phyloP scores from a whole-genome alignment of 2,329 filamentous ascomycete genomes.

The Penicillium sp. region DNA sequence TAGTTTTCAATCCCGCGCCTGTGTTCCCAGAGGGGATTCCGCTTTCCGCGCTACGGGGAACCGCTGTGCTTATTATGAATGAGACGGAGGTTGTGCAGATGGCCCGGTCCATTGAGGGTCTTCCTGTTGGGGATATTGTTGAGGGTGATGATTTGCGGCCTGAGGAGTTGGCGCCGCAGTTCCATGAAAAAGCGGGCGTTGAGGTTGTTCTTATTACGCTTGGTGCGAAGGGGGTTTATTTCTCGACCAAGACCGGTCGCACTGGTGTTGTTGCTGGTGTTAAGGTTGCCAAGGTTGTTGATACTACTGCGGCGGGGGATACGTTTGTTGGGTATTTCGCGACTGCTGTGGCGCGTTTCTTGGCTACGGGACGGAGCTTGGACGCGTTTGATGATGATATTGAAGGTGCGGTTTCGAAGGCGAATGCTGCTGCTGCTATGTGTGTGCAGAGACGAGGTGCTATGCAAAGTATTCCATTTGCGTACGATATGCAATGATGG shows the following conservation, averaged over 20 bases:
- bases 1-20: constrained; percentile 79
- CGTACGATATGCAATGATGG: constrained; percentile 18
- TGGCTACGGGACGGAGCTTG: constrained; percentile 12
- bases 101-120: constrained; percentile 17
- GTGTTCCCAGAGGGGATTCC: constrained; percentile 69
- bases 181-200: constrained; percentile 18
- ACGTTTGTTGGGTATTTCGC: constrained; percentile 25
- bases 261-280: constrained; percentile 16
- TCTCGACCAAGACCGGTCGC: constrained; percentile 17
- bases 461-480: constrained; percentile 24
- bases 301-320: constrained; percentile 24
- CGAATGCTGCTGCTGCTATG: constrained; percentile 20
- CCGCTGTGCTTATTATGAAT: constrained; percentile 24
- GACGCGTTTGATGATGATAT: constrained; percentile 19
- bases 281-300: constrained; percentile 20
- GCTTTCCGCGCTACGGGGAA: constrained; percentile 8
- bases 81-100: constrained; percentile 28
- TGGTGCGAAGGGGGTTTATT: constrained; percentile 24
- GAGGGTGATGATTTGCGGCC: constrained; percentile 13
- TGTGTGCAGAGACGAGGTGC: constrained; percentile 20
- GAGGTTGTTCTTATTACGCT: constrained; percentile 23
- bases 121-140: constrained; percentile 10
- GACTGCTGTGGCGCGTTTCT: constrained; percentile 16
- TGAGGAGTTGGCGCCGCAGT: constrained; percentile 15
- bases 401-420: constrained; percentile 14